Evolutionary conservation across 306 rosid genomes (phyloP).

Genomic region (Vigna trinervia): DNA sequence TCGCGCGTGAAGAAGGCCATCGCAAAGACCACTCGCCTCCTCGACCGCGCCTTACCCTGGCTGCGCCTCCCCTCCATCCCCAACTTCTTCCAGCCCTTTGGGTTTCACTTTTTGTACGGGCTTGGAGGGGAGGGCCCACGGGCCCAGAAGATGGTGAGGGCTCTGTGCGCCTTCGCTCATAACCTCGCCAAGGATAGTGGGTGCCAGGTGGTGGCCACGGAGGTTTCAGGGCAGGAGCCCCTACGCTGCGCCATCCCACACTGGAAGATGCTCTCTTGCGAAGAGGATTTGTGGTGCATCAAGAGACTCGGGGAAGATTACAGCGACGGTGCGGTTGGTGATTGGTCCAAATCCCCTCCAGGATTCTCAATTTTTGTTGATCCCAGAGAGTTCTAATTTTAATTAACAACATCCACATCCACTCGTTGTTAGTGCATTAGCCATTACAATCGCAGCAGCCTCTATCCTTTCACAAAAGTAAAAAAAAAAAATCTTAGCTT

Average conservation of each 20-base stretch:
- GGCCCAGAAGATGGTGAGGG: conserved; percentile 58
- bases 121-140: conserved; percentile 79
- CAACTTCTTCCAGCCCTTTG: conserved; percentile 76
- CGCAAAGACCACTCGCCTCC: conserved; percentile 67
- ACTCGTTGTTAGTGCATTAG: not conserved
- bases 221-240: conserved; percentile 73
- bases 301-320: conserved; percentile 85
- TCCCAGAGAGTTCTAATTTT: conserved; percentile 77
- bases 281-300: conserved; percentile 89
- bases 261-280: conserved; percentile 87
- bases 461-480: not conserved
- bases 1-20: conserved; percentile 64
- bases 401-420: not conserved
- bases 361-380: conserved; percentile 90
- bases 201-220: conserved; percentile 83
- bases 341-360: conserved; percentile 94
- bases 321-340: conserved; percentile 93
- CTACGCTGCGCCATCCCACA: conserved; percentile 70
- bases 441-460: not conserved
- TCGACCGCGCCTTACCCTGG: conserved; percentile 79
- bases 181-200: conserved; percentile 75
- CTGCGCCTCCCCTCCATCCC: conserved; percentile 77
- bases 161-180: conserved; percentile 74
- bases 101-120: conserved; percentile 80
- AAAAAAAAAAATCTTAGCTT: not conserved